These are phyloP conservation scores for Echinochloa phyllopogon DNA, from an alignment of 176 grass and related monocot genomes.

Conservation along the genomic window DNA sequence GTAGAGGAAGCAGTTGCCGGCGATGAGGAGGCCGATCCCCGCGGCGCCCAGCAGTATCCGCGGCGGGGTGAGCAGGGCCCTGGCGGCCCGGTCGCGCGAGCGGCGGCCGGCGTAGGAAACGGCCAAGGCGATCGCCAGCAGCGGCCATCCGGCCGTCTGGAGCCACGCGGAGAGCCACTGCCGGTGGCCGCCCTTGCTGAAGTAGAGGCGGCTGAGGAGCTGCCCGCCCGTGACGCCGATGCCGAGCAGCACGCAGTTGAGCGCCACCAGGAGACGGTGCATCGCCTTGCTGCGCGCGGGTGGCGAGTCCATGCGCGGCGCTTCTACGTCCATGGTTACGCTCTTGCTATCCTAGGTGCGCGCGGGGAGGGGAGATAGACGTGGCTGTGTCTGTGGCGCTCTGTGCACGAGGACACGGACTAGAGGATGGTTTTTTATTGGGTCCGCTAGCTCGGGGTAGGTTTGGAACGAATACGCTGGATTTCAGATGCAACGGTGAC, in stretches of 20 bases:
- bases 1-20: slow-evolving; percentile 62
- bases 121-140: slow-evolving; percentile 44
- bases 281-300: slow-evolving; percentile 2
- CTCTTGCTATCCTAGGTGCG: background rate
- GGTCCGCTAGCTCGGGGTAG: background rate
- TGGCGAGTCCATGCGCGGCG: slow-evolving; percentile 3
- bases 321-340: slow-evolving; percentile 50
- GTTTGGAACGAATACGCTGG: background rate
- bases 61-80: slow-evolving; percentile 41
- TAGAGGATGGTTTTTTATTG: background rate
- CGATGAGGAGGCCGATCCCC: slow-evolving; percentile 49
- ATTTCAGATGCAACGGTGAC: too few relatives aligned
- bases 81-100: background rate
- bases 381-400: too few relatives aligned
- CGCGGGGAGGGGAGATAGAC: too few relatives aligned
- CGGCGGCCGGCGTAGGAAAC: slow-evolving; percentile 42
- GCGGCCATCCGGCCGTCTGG: slow-evolving; percentile 60
- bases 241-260: slow-evolving; percentile 59
- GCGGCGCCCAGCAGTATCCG: slow-evolving; percentile 47
- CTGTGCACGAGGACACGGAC: background rate
- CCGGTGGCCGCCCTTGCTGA: slow-evolving; percentile 58
- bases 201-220: slow-evolving; percentile 70
- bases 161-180: slow-evolving; percentile 63
- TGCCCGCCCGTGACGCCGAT: slow-evolving; percentile 63
- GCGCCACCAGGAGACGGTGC: slow-evolving; percentile 39